These are phyloP conservation scores for Medakamo hakoo DNA, from an alignment of 139 green algal genomes.

Conservation along the genomic window DNA sequence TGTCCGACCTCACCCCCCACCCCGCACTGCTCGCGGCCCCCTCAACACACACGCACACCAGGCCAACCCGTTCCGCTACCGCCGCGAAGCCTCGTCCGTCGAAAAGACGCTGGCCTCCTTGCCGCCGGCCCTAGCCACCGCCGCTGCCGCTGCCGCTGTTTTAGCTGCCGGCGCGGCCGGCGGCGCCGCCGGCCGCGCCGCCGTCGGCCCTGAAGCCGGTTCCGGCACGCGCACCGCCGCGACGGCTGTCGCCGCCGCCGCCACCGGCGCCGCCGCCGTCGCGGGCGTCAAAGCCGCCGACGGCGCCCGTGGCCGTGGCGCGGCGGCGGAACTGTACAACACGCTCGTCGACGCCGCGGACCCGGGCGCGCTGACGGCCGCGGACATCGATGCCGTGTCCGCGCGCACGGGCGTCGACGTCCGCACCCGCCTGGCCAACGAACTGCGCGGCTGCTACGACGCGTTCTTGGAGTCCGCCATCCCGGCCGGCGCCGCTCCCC, in stretches of 20 bases:
- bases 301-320: too few species aligned
- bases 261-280: too few species aligned
- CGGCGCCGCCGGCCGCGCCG: too few species aligned
- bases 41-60: too few species aligned
- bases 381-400: neutral
- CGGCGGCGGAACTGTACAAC: neutral
- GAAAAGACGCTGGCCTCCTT: neutral
- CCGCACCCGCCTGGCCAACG: neutral
- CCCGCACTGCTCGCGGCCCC: too few species aligned
- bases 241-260: neutral
- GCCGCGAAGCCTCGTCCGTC: neutral
- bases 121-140: too few species aligned
- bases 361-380: neutral
- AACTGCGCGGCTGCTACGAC: neutral
- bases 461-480: slow-evolving; percentile 15
- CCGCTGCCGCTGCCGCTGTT: neutral
- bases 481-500: slow-evolving; percentile 49
- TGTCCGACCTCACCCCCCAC: too few species aligned
- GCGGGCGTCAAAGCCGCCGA: neutral
- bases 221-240: neutral
- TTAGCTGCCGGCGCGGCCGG: neutral
- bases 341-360: neutral
- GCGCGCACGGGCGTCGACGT: neutral
- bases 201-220: too few species aligned
- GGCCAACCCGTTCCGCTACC: neutral